Percentiles rank a stretch among this genome's conserved stretches.
These are phyloP conservation scores for Microbotryum intermedium DNA, from an alignment of 1,284 basidiomycete species.

Conservation along the genomic window DNA sequence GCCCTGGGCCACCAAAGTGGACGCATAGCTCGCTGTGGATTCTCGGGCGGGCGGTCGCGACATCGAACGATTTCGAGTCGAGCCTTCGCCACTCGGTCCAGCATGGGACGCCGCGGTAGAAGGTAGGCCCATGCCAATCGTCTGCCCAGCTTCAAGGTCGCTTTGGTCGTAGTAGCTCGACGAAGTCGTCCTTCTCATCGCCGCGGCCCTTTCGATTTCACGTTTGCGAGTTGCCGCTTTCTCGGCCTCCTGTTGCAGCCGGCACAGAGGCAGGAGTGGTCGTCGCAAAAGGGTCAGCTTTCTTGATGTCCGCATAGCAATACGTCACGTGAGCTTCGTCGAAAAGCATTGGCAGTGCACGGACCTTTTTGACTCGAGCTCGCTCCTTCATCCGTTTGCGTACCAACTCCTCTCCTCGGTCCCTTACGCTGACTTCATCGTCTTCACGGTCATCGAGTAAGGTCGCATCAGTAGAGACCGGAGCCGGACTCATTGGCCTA, in stretches of 20 bases:
- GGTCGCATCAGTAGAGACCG: not conserved
- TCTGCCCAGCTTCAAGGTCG: not conserved
- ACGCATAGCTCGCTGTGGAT: too few relatives aligned
- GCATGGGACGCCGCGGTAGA: not conserved
- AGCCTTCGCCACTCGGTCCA: not conserved
- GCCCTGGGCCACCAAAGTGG: too few relatives aligned
- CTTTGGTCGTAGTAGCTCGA: not conserved
- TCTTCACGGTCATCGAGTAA: constrained; percentile 37
- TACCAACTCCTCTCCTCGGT: constrained; percentile 50
- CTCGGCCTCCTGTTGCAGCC: constrained; percentile 12
- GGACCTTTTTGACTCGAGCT: constrained; percentile 34
- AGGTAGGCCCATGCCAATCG: not conserved
- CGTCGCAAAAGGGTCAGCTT: not conserved
- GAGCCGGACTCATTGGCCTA: not conserved
- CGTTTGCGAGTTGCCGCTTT: constrained; percentile 6
- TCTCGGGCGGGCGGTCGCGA: too few relatives aligned
- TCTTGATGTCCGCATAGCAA: not conserved
- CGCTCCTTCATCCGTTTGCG: constrained; percentile 46
- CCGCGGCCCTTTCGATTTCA: constrained; percentile 6
- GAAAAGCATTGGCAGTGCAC: too few relatives aligned
- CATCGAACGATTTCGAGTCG: too few relatives aligned
- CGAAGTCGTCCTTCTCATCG: not conserved
- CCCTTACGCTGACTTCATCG: constrained; percentile 45
- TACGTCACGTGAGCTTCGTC: too few relatives aligned
- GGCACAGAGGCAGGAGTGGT: not conserved